Conservation (phyloP, 2,329 filamentous ascomycete genomes). For the Harringtonia lauricola region DNA sequence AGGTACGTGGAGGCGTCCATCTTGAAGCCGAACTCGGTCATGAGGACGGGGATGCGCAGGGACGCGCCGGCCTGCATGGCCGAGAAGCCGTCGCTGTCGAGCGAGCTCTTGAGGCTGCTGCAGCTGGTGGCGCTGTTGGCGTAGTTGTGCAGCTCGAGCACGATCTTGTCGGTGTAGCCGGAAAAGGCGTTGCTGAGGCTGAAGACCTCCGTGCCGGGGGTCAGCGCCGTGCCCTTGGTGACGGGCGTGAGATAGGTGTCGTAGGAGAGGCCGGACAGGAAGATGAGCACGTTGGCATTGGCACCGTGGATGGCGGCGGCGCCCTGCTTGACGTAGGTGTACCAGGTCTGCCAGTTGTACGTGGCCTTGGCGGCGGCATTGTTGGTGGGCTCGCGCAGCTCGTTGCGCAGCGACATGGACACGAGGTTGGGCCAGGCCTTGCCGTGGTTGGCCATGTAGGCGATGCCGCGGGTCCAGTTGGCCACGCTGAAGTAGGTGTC, state of each 20-base stretch:
- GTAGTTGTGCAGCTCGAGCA: slow-evolving; percentile 52
- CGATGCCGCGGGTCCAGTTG: slow-evolving; percentile 50
- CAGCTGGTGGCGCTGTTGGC: slow-evolving; percentile 38
- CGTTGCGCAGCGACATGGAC: slow-evolving; percentile 43
- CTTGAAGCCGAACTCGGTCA: slow-evolving; percentile 44
- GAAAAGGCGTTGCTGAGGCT: slow-evolving; percentile 30
- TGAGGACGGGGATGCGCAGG: slow-evolving; percentile 33
- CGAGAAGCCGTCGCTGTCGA: slow-evolving; percentile 41
- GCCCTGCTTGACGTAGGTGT: slow-evolving; percentile 35
- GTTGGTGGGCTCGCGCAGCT: slow-evolving; percentile 34
- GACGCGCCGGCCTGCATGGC: slow-evolving; percentile 29
- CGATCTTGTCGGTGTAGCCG: slow-evolving; percentile 42
- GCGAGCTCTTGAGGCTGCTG: slow-evolving; percentile 28
- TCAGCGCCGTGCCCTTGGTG: slow-evolving; percentile 33
- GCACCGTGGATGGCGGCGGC: slow-evolving; percentile 36
- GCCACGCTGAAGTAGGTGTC: slow-evolving; percentile 45
- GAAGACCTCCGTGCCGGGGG: slow-evolving; percentile 33
- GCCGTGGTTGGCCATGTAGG: slow-evolving; percentile 49
- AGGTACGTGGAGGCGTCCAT: slow-evolving; percentile 35
- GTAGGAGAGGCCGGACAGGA: slow-evolving; percentile 47
- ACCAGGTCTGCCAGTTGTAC: slow-evolving; percentile 49
- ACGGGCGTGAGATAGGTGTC: slow-evolving; percentile 44
- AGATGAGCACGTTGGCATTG: slow-evolving; percentile 42
- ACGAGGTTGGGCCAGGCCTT: slow-evolving; percentile 34
- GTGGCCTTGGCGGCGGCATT: slow-evolving; percentile 19